Evolutionary conservation across 116 monocot species (phyloP), one percentile per base, ranked within the genome.

Genomic region (Zostera marina): DNA sequence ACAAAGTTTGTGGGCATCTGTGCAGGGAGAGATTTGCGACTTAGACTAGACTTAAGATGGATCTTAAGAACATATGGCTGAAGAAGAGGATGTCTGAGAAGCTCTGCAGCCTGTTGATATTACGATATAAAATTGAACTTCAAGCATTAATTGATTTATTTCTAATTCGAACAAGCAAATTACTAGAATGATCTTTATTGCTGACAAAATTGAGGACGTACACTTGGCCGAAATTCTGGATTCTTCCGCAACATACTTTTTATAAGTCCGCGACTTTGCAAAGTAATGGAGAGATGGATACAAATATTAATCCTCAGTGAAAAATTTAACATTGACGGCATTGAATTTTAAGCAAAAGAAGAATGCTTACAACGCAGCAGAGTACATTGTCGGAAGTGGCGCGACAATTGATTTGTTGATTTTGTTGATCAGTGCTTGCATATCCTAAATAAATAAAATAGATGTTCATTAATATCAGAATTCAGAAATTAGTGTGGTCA

Each of bases 181-280:
- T 32, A 32, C 32, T 1, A 32, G 32, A 32, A 32, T 32, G 32
- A 32, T 32, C 32, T 32, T 32, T 32, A 5, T 32, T 32, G 32
- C 0, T 1, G 5, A 32, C 32, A 32, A 41, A 25, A 23, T 61
- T 43, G 32, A 14, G 49, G 9, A 70, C 79, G 38, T 85, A 96
- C 96, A 69, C 83, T 96, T 57, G 96, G 90, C 42, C 96, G 77
- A 21, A 85, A 83, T 65, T 96, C 85, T 41, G 89, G 96, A 63
- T 64, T 96, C 72, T 77, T 96, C 42, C 96, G 75, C 53, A 96
- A 78, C 96, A 96, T 96, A 76, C 85, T 96, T 74, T 78, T 96
- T 42, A 89, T 71, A 56, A 96, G 80, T 52, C 89, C 96, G 56
- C 83, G 52, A 68, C 96, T 96, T 78, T 43, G 69, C 26, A 64